Conservation (phyloP, 345 rosid species). For the Boechera stricta region DNA sequence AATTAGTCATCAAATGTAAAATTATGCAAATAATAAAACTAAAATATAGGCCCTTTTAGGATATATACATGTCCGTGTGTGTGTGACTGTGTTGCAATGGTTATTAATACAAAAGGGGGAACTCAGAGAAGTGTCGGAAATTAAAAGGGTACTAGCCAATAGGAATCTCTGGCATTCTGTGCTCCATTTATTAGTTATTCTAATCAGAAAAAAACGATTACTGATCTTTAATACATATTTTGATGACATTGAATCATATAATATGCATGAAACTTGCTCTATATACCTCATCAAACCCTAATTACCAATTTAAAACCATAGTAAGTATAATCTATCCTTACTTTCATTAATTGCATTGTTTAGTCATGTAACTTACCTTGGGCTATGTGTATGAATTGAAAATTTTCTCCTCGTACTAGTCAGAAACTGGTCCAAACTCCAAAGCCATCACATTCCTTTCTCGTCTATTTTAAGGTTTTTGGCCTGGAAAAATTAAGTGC, state of each 20-base stretch:
- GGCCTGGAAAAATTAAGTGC: neutral
- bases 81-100: neutral
- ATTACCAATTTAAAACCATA: slow-evolving; percentile 13
- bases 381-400: slow-evolving; percentile 7
- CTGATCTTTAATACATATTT: neutral
- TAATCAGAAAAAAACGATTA: no score
- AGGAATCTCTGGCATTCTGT: slow-evolving; percentile 33
- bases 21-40: neutral
- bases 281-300: neutral
- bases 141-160: slow-evolving; percentile 38
- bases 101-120: slow-evolving; percentile 23
- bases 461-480: slow-evolving; percentile 33
- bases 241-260: slow-evolving; percentile 14
- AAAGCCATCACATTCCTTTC: slow-evolving; percentile 20
- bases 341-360: neutral
- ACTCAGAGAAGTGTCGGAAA: slow-evolving; percentile 41
- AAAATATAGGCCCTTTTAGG: neutral
- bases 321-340: neutral
- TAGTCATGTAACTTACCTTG: neutral
- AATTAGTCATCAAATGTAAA: slow-evolving; percentile 9
- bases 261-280: neutral
- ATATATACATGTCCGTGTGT: neutral
- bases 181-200: slow-evolving; percentile 24
- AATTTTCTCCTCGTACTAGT: neutral
- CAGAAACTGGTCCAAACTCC: slow-evolving; percentile 26